These are phyloP conservation scores for Eutrema salsugineum DNA, from an alignment of 441 rosid genomes.

Conservation along the genomic window DNA sequence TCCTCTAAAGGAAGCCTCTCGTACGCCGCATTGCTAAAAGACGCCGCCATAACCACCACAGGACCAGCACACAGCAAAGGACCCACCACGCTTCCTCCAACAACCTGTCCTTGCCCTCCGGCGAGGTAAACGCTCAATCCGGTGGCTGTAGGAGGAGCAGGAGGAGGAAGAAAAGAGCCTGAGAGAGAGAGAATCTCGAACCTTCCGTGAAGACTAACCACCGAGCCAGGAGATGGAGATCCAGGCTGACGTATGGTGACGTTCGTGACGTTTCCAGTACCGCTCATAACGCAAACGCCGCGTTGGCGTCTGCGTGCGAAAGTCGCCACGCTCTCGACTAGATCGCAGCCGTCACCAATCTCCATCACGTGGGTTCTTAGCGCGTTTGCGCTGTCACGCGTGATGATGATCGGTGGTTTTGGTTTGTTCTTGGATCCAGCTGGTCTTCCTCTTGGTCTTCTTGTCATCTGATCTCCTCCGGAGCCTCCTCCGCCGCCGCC, in stretches of 20 bases:
- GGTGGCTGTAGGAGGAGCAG: conserved; percentile 37
- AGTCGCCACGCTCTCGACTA: conserved; percentile 39
- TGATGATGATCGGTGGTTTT: conserved; percentile 50
- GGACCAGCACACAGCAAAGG: conserved; percentile 35
- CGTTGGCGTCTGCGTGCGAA: conserved; percentile 46
- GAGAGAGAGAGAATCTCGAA: conserved; percentile 31
- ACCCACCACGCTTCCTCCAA: conserved; percentile 39
- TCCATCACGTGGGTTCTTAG: conserved; percentile 48
- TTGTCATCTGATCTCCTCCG: conserved; percentile 30
- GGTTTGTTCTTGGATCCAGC: conserved; percentile 52
- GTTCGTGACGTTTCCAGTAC: conserved; percentile 44
- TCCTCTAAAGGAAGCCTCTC: conserved; percentile 37
- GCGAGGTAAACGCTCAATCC: conserved; percentile 32
- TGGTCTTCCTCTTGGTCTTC: conserved; percentile 51
- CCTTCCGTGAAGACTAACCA: conserved; percentile 31
- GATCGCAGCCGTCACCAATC: conserved; percentile 43
- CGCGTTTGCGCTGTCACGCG: conserved; percentile 49
- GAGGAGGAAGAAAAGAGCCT: conserved; percentile 30
- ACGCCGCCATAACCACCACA: conserved; percentile 35
- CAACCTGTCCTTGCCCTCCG: conserved; percentile 37
- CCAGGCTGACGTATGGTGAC: conserved; percentile 52
- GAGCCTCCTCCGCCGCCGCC: conserved; percentile 15
- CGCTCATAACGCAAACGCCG: conserved; percentile 54
- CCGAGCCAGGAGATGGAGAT: conserved; percentile 25
- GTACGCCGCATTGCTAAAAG: conserved; percentile 37